These are phyloP conservation scores for Pseudogymnoascus sp. DNA, from an alignment of 2,329 filamentous ascomycete species.

Conservation along the genomic window DNA sequence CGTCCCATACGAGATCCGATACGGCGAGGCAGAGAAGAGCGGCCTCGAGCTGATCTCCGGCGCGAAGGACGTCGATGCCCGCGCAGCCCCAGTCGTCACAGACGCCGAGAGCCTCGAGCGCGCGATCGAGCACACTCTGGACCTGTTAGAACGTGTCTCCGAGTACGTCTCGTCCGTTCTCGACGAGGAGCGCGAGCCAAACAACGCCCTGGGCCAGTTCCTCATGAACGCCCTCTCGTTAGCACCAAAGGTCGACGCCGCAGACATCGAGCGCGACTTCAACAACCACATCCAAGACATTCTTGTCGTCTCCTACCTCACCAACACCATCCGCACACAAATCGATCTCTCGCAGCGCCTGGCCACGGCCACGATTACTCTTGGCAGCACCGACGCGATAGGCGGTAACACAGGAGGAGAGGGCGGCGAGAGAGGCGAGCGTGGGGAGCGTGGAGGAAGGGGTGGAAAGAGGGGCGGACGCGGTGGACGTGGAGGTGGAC, in stretches of 20 bases:
- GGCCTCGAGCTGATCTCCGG: constrained; percentile 77
- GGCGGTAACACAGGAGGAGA: constrained; percentile 23
- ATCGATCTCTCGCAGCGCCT: constrained; percentile 96
- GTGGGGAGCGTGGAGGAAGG: constrained; percentile 36
- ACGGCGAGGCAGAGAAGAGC: constrained; percentile 70
- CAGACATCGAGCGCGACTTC: constrained; percentile 93
- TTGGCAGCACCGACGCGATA: constrained; percentile 41
- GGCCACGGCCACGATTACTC: constrained; percentile 66
- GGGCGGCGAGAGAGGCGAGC: constrained; percentile 39
- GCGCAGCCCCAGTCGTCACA: constrained; percentile 66
- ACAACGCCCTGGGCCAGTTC: constrained; percentile 87
- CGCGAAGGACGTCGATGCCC: constrained; percentile 71
- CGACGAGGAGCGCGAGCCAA: constrained; percentile 86
- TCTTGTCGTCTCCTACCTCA: constrained; percentile 93
- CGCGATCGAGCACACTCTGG: constrained; percentile 78
- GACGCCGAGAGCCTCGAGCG: constrained; percentile 86
- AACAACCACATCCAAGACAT: constrained; percentile 99
- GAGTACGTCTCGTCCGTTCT: constrained; percentile 90
- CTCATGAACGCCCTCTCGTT: constrained; percentile 88
- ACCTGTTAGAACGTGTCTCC: constrained; percentile 82
- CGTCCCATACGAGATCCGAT: constrained; percentile 89
- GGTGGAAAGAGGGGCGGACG: constrained; percentile 35
- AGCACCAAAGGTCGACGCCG: constrained; percentile 86
- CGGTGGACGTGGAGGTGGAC: constrained; percentile 42
- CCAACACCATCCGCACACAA: constrained; percentile 97